Base-by-base conservation (phyloP, 805 yeast species). In the Saturnispora dispora region DNA sequence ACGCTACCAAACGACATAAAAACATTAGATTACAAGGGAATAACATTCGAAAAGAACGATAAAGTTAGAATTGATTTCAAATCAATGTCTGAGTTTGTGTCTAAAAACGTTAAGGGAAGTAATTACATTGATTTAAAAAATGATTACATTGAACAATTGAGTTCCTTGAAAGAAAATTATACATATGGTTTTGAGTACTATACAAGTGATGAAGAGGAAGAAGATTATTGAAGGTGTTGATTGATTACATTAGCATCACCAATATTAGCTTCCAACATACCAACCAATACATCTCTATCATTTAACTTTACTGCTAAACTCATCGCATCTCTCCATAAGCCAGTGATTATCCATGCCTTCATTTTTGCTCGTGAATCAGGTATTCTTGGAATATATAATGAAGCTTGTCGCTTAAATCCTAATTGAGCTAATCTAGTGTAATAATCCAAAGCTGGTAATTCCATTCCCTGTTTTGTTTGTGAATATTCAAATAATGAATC, bases 361-460 rank as follows among this genome's bases (percentile, higher is more conserved):
- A 54, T 23, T 45, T 43, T 51, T 4, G 17, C 33, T 23, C 35
- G 28, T 20, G 35, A 28, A 27, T 42, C 77, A 55, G 65, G 60
- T 57, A 86, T 80, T 64, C 79, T 66, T 17, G 71, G 67, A 18
- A 88, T 75, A 58, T 83, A 87, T 18, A 67, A 60, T 0, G 82
- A 73, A 1, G 91, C 87, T 46, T 81, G 81, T 22, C 77, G 69
- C 37, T 72, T 67, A 32, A 83, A 82, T 0, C 81, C 85, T 4
- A 75, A 70, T 50, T 71, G 72, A 40, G 76, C 59, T 37, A 83
- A 74, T 37, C 78, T 76, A 15, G 74, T 69, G 51, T 72, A 85
- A 56, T 88, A 81, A 0, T 84, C 81, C 53, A 73, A 74, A 53
- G 82, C 83, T 0, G 91, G 89, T 41, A 88, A 85, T n/a, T 46